Evolutionary conservation across 1,284 basidiomycete species (phyloP).

Genomic region (Clitocybe nebularis): DNA sequence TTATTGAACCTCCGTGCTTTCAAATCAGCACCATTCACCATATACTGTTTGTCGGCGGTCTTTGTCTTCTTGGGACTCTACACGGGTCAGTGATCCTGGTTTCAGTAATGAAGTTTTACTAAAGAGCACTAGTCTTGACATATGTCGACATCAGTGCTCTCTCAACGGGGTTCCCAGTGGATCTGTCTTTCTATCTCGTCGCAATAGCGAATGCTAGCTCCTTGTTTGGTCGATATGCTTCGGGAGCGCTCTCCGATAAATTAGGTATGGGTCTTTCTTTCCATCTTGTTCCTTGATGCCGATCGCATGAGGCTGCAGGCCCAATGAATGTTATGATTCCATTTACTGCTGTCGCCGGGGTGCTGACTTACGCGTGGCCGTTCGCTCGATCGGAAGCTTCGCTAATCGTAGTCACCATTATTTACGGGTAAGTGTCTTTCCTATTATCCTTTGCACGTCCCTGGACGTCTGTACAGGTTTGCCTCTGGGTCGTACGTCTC

Average conservation of each 20-base stretch:
- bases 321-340: conserved; percentile 55
- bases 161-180: conserved; percentile 32
- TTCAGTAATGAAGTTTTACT: background rate
- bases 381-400: conserved; percentile 37
- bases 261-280: conserved; percentile 24
- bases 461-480: conserved; percentile 22
- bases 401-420: conserved; percentile 42
- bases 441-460: background rate
- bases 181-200: conserved; percentile 45
- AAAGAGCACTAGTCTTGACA: conserved; percentile 35
- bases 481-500: conserved; percentile 53
- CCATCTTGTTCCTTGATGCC: background rate
- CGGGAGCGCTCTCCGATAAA: conserved; percentile 36
- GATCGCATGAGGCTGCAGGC: conserved; percentile 27
- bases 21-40: conserved; percentile 36
- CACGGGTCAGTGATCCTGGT: conserved; percentile 35
- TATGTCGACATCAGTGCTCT: conserved; percentile 40
- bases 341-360: conserved; percentile 42
- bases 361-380: conserved; percentile 59
- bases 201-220: conserved; percentile 44
- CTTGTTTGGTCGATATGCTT: conserved; percentile 35
- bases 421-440: conserved; percentile 41
- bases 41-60: conserved; percentile 39
- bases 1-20: conserved; percentile 45
- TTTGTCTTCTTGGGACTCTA: conserved; percentile 54